Conservation (phyloP, 2,329 filamentous ascomycete genomes). For the Alternaria sp. region DNA sequence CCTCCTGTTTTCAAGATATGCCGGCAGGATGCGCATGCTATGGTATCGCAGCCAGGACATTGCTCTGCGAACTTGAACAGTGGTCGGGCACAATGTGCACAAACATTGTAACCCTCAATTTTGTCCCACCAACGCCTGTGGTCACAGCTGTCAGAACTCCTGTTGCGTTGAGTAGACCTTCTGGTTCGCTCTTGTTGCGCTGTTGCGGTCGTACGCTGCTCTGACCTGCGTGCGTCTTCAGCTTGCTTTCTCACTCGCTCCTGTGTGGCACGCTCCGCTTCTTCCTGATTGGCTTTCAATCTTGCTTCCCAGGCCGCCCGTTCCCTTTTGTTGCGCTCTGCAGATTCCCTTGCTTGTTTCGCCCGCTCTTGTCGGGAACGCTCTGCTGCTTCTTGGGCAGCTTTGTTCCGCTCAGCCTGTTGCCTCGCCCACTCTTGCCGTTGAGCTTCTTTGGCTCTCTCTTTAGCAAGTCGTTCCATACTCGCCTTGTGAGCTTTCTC, state of each 20-base stretch:
- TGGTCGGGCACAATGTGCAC: slow-evolving; percentile 1
- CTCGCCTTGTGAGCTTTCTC: background rate
- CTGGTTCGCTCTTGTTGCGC: background rate
- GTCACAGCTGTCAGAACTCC: background rate
- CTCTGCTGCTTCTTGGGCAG: slow-evolving; percentile 6
- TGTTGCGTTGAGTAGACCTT: background rate
- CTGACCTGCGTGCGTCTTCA: background rate
- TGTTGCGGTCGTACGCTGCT: background rate
- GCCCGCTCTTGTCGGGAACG: background rate
- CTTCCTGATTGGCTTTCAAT: background rate
- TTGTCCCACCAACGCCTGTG: slow-evolving; percentile 2
- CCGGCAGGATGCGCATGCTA: slow-evolving; percentile 1
- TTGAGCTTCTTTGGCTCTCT: slow-evolving; percentile 4
- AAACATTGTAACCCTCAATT: slow-evolving; percentile 5
- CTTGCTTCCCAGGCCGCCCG: background rate
- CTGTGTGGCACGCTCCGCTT: background rate
- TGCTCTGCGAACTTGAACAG: slow-evolving; percentile 7
- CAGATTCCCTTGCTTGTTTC: background rate
- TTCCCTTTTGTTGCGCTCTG: background rate
- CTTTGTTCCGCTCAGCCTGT: slow-evolving; percentile 1
- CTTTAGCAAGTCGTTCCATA: slow-evolving; percentile 1
- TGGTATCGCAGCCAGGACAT: slow-evolving; percentile 7
- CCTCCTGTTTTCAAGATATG: background rate
- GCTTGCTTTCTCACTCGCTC: background rate
- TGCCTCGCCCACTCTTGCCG: slow-evolving; percentile 2